These are phyloP conservation scores for Tetratostichococcus sp. DNA, from an alignment of 139 green algal species.

Conservation along the genomic window DNA sequence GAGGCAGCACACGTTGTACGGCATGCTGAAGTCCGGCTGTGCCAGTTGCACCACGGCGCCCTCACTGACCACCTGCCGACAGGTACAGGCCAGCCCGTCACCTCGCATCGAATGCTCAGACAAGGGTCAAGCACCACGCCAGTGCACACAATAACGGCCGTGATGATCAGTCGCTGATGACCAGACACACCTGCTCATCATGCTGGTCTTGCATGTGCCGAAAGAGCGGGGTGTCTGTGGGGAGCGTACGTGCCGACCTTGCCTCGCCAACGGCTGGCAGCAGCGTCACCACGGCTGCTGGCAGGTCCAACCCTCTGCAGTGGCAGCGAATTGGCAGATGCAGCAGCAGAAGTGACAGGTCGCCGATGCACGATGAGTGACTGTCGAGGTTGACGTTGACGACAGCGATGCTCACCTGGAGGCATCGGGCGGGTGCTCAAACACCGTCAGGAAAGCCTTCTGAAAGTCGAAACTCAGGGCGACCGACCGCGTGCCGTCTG, in stretches of 20 bases:
- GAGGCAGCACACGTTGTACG: constrained; percentile 93
- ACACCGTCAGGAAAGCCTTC: constrained; percentile 60
- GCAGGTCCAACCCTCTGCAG: constrained; percentile 79
- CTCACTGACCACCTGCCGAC: constrained; percentile 45
- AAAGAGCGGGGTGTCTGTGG: background rate
- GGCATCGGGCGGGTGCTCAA: constrained; percentile 70
- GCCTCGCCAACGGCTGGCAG: background rate
- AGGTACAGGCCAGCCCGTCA: background rate
- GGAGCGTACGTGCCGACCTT: no score
- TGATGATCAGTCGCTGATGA: no score
- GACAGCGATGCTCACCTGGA: constrained; percentile 49
- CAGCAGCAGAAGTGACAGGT: no score
- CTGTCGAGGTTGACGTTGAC: no score
- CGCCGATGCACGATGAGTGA: no score
- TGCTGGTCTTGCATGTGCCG: background rate
- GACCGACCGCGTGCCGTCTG: constrained; percentile 8
- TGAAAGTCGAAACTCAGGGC: constrained; percentile 56
- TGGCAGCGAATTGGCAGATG: background rate
- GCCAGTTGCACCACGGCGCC: constrained; percentile 67
- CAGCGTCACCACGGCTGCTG: constrained; percentile 58
- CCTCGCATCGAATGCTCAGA: no score
- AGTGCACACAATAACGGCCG: no score
- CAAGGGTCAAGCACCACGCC: no score
- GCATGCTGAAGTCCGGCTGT: constrained; percentile 90
- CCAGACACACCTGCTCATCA: constrained; percentile 5